Evolutionary conservation across 139 green algal genomes (phyloP).

Genomic region (Nannochloris sp.): DNA sequence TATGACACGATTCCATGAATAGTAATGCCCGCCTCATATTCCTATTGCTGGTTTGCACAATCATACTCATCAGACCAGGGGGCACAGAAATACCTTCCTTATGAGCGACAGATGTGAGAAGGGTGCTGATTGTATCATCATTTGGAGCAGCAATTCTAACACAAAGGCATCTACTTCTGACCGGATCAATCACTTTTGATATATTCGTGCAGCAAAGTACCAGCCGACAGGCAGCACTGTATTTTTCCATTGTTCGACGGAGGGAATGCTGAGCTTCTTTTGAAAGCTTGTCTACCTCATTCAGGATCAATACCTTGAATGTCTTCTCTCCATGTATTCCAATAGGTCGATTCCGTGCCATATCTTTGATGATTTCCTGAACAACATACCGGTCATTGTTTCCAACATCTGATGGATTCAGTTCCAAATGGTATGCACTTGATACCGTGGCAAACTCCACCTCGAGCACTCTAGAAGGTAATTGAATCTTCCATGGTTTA

Average conservation of each 20-base stretch:
- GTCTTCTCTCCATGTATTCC: constrained; percentile 43
- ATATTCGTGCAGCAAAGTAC: constrained; percentile 80
- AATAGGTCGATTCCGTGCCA: constrained; percentile 79
- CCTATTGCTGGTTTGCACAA: constrained; percentile 52
- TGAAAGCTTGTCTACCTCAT: constrained; percentile 85
- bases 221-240: constrained; percentile 77
- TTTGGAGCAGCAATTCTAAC: constrained; percentile 75
- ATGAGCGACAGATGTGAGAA: constrained; percentile 59
- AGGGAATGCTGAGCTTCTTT: constrained; percentile 87
- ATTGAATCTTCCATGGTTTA: constrained; percentile 88
- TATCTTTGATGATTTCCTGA: constrained; percentile 97
- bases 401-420: constrained; percentile 88
- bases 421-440: constrained; percentile 88
- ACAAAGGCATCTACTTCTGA: constrained; percentile 86
- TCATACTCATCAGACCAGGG: constrained; percentile 36
- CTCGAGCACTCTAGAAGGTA: constrained; percentile 83
- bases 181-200: constrained; percentile 85
- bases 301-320: constrained; percentile 77
- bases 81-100: constrained; percentile 71
- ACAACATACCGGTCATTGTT: constrained; percentile 87
- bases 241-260: constrained; percentile 97
- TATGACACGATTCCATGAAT: constrained; percentile 68
- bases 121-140: constrained; percentile 42
- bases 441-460: constrained; percentile 88
- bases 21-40: constrained; percentile 88